Base-by-base conservation (phyloP, 2,329 filamentous ascomycete species). In the Colletotrichum cuscutae region DNA sequence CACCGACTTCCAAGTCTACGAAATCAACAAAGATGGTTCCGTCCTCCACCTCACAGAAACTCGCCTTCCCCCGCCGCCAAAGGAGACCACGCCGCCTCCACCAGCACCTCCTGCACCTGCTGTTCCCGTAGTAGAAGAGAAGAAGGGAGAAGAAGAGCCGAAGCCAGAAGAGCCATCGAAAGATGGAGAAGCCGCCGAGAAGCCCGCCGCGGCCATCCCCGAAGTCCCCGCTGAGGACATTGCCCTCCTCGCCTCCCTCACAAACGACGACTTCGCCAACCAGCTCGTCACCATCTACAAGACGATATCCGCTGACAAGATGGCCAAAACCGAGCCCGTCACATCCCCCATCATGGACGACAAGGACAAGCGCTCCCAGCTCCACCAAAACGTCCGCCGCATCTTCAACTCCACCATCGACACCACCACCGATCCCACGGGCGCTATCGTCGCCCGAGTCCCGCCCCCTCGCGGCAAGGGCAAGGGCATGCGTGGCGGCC, bases 1-100 rank as follows among this genome's bases (percentile, higher is more conserved):
- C 82, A 96, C 95, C 4, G 95, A 98, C 81, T 98, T 98, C 78
- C 86, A 97, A 77, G 95, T 98, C 77, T 95, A 97, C 79, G 95
- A 98, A 82, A 96, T 98, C 74, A 85, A 89, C 24, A 91, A 92
- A 35, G 89, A 93, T 78, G 95, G 95, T 19, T 83, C 91, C 66
- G 94, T 97, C 15, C 81, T 97, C 65, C 94, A 96, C 81, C 85
- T 98, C 61, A 86, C 72, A 49, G 72, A 74, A 22, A 76, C 74
- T 22, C 57, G 64, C 28, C 37, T 74, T 13, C 65, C 66, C 22
- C 58, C 53, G 13, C 61, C 57, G n/a, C 74, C 65, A 8, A 74
- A 74, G 52, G 63, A 73, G 63, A 65, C 57, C 42, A 68, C 22
- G 54, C 68, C 68, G 54, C 37, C 65, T 58, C 37, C 52, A n/a